Conservation (phyloP, 2,329 filamentous ascomycete species). For the Fusarium nodosum region DNA sequence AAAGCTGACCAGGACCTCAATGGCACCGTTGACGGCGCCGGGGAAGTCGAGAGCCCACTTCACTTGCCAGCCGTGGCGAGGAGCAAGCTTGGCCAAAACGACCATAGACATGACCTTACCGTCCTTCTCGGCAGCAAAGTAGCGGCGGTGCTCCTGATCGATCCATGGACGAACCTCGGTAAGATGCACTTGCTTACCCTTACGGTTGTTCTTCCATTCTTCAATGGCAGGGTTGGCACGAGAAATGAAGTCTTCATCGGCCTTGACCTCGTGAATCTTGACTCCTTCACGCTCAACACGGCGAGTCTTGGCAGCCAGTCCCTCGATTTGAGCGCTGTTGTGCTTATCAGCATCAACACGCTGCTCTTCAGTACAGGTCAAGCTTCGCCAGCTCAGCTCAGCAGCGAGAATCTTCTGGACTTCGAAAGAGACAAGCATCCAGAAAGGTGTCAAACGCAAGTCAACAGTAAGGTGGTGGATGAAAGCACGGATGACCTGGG, state of each 20-base stretch:
- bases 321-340: conserved; percentile 58
- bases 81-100: conserved; percentile 85
- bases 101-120: conserved; percentile 82
- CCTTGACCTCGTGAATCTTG: conserved; percentile 79
- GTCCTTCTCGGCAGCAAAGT: conserved; percentile 83
- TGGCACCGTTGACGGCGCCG: conserved; percentile 84
- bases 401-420: conserved; percentile 84
- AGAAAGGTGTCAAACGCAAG: conserved; percentile 80
- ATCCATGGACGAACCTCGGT: conserved; percentile 93
- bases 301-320: conserved; percentile 79
- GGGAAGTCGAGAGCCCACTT: conserved; percentile 98
- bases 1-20: conserved; percentile 84
- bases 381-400: conserved; percentile 86
- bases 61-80: conserved; percentile 89
- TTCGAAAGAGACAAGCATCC: conserved; percentile 86
- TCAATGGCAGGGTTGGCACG: conserved; percentile 80
- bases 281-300: conserved; percentile 87
- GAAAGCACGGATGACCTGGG: conserved; percentile 79
- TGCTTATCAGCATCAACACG: conserved; percentile 83
- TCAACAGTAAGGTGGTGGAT: conserved; percentile 81
- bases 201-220: conserved; percentile 84
- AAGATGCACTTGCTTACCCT: conserved; percentile 87
- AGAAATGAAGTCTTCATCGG: conserved; percentile 77
- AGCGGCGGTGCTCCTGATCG: conserved; percentile 84
- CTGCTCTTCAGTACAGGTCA: conserved; percentile 91